Evolutionary conservation across 2,329 filamentous ascomycete genomes (phyloP).

Genomic region (Fusarium humuli): DNA sequence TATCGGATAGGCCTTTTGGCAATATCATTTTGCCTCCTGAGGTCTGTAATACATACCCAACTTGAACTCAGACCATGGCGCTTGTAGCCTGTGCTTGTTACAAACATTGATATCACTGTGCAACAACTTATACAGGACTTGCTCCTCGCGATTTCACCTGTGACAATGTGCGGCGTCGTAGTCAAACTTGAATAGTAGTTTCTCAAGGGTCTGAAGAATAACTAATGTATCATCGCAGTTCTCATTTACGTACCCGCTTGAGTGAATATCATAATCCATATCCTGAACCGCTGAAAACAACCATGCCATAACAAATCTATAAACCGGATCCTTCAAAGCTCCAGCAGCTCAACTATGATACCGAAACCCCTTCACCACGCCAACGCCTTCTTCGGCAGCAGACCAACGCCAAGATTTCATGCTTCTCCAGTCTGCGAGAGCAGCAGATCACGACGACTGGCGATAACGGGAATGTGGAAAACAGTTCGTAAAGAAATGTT

Average conservation of each 20-base stretch:
- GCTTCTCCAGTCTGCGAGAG: constrained; percentile 29
- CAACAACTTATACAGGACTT: background rate
- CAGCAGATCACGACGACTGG: constrained; percentile 21
- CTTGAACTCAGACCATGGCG: background rate
- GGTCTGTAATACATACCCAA: constrained; percentile 19
- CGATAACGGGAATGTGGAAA: constrained; percentile 24
- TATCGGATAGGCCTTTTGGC: constrained; percentile 37
- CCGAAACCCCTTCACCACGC: constrained; percentile 33
- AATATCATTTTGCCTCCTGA: constrained; percentile 16
- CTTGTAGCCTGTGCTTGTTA: background rate
- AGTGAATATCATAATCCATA: constrained; percentile 39
- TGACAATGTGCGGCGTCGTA: background rate
- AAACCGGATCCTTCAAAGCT: constrained; percentile 29
- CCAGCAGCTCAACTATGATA: constrained; percentile 23
- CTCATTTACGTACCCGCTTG: constrained; percentile 31
- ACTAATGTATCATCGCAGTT: constrained; percentile 6
- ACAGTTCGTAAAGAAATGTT: constrained; percentile 30
- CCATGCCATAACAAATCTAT: constrained; percentile 45
- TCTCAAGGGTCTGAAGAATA: background rate
- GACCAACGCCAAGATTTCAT: constrained; percentile 37
- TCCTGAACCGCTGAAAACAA: constrained; percentile 31
- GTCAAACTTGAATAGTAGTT: constrained; percentile 6
- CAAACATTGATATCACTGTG: background rate
- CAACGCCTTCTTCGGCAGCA: constrained; percentile 37
- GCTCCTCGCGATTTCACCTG: background rate